These are phyloP conservation scores for Triticum timopheevii DNA, from an alignment of 176 grass and related monocot species.

Conservation along the genomic window DNA sequence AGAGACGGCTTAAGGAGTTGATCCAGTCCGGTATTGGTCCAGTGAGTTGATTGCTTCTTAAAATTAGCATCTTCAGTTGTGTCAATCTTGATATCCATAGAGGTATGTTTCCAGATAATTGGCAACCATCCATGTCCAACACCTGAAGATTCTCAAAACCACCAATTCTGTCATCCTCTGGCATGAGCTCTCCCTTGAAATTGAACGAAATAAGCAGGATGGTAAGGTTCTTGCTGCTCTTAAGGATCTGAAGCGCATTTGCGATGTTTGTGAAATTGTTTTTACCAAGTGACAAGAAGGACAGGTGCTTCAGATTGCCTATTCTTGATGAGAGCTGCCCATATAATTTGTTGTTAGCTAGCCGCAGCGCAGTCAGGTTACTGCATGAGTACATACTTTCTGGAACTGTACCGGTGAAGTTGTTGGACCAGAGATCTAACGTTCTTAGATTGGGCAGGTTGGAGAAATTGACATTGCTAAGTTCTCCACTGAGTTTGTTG, in stretches of 20 bases:
- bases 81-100: conserved; percentile 34
- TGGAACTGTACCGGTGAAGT: conserved; percentile 34
- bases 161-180: neutral
- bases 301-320: conserved; percentile 23
- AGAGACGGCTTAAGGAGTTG: neutral
- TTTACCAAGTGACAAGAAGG: neutral
- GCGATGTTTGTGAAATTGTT: conserved; percentile 29
- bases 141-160: conserved; percentile 37
- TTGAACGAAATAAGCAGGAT: neutral
- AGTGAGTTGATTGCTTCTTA: neutral
- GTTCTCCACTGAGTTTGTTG: conserved; percentile 28
- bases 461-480: conserved; percentile 32
- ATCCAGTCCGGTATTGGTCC: conserved; percentile 39
- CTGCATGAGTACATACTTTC: conserved; percentile 48
- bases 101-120: conserved; percentile 16
- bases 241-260: conserved; percentile 27
- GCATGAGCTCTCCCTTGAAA: conserved; percentile 21
- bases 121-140: neutral
- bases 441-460: conserved; percentile 9
- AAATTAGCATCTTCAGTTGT: conserved; percentile 2
- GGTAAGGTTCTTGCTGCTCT: conserved; percentile 1
- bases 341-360: neutral
- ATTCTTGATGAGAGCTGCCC: neutral
- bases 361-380: neutral
- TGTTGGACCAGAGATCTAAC: conserved; percentile 10